phyloP scores from a whole-genome alignment of 768 basidiomycete genomes.

The Rickenella mellea region DNA sequence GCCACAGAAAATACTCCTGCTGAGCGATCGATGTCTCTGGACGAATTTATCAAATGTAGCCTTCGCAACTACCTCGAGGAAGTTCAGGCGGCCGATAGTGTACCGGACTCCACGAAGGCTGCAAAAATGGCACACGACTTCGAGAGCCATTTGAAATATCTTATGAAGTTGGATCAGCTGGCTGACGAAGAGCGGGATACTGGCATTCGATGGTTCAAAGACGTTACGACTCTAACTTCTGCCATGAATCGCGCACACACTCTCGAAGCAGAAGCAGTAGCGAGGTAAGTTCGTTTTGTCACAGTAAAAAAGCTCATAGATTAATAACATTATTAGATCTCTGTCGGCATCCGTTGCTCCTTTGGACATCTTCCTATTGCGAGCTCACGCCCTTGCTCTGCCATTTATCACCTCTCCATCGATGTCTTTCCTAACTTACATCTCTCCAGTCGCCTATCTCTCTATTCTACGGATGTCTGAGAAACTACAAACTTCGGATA shows the following conservation, averaged over 20 bases:
- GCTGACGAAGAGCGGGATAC: conserved; percentile 51
- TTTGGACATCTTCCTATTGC: conserved; percentile 63
- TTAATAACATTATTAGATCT: conserved; percentile 20
- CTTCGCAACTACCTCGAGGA: conserved; percentile 52
- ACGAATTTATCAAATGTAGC: conserved; percentile 48
- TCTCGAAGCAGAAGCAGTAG: conserved; percentile 42
- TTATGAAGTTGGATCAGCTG: conserved; percentile 64
- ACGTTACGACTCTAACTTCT: conserved; percentile 45
- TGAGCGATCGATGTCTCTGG: conserved; percentile 46
- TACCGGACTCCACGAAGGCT: conserved; percentile 44
- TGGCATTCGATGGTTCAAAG: conserved; percentile 70
- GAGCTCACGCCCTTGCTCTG: conserved; percentile 60
- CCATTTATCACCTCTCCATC: conserved; percentile 61
- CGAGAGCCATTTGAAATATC: conserved; percentile 49
- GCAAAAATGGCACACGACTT: conserved; percentile 38
- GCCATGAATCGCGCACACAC: conserved; percentile 40
- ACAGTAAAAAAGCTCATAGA: background rate
- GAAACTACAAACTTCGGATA: conserved; percentile 10
- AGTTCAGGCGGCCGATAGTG: conserved; percentile 42
- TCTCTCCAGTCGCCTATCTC: conserved; percentile 65
- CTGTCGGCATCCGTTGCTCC: conserved; percentile 34
- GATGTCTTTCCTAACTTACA: conserved; percentile 60
- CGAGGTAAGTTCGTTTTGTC: conserved; percentile 33
- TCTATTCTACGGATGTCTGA: conserved; percentile 37
- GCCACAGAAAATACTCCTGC: conserved; percentile 23